Percentiles rank a stretch among this genome's conserved stretches.
Evolutionary conservation across 371 early-diverging fungal species (phyloP).

Genomic region (Coemansia linderi): DNA sequence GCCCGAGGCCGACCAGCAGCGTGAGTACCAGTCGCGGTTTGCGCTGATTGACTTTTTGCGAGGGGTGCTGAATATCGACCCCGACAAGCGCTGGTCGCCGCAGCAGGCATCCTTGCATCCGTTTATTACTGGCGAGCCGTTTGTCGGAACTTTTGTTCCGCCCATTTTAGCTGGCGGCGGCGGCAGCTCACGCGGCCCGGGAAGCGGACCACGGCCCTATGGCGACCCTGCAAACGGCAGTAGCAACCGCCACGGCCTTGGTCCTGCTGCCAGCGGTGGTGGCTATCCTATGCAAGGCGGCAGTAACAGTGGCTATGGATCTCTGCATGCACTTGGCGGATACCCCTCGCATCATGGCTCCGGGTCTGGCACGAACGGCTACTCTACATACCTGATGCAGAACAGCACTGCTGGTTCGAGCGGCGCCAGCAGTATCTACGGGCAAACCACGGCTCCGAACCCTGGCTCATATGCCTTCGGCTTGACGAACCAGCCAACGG

Average conservation of each 20-base stretch:
- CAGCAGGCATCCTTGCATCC: conserved; percentile 92
- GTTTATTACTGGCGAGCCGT: conserved; percentile 89
- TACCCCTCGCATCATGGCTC: conserved; percentile 1
- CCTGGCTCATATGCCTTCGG: background rate
- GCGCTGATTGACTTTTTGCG: conserved; percentile 86
- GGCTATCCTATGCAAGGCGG: conserved; percentile 23
- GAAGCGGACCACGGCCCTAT: conserved; percentile 13
- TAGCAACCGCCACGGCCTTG: conserved; percentile 8
- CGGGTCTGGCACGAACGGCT: conserved; percentile 12
- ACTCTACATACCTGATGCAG: conserved; percentile 2
- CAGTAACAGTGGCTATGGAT: conserved; percentile 7
- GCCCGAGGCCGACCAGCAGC: conserved; percentile 70
- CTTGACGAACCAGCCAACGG: background rate
- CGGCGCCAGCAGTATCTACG: background rate
- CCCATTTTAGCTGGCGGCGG: conserved; percentile 11
- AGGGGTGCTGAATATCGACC: conserved; percentile 85
- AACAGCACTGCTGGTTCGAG: background rate
- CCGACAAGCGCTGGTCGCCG: conserved; percentile 91
- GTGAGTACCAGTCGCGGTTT: conserved; percentile 54
- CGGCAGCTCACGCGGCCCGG: conserved; percentile 13
- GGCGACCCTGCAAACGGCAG: conserved; percentile 9
- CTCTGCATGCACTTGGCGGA: background rate
- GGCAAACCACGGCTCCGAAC: background rate
- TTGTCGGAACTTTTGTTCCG: conserved; percentile 57
- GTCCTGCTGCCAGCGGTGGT: conserved; percentile 1